Evolutionary conservation across 305 asterid genomes (phyloP).

Genomic region (Nicotiana rustica): DNA sequence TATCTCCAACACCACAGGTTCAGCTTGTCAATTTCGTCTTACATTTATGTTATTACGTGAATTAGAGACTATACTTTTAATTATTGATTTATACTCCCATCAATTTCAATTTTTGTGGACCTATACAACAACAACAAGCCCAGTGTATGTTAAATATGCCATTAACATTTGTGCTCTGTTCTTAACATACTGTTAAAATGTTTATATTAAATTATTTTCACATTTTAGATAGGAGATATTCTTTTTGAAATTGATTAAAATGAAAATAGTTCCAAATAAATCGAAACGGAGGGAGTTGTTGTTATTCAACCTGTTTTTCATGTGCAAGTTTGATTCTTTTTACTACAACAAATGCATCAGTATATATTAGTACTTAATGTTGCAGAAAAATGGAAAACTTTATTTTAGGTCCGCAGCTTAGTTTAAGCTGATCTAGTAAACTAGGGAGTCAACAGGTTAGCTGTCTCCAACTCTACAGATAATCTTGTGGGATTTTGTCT

Average conservation of each 20-base stretch:
- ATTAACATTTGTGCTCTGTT: too few species aligned
- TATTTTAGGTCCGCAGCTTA: not conserved
- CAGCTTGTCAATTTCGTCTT: not conserved
- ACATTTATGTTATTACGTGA: not conserved
- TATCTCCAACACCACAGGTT: slow-evolving; percentile 57
- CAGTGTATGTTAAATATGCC: too few species aligned
- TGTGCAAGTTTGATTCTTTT: not conserved
- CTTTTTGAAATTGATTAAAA: too few species aligned
- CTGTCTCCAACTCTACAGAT: not conserved
- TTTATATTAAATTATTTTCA: too few species aligned
- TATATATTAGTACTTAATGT: not conserved
- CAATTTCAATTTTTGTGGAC: too few species aligned
- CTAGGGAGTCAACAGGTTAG: not conserved
- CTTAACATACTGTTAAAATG: too few species aligned
- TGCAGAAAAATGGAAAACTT: not conserved
- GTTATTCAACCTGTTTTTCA: not conserved
- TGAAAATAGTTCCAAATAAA: too few species aligned
- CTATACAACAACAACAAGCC: too few species aligned
- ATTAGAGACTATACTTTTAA: not conserved
- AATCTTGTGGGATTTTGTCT: not conserved
- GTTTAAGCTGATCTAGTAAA: not conserved
- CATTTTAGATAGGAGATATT: too few species aligned
- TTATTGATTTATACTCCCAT: not conserved
- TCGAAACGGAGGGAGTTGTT: too few species aligned
- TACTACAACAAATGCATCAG: not conserved